Evolutionary conservation across 176 grass and related monocot species (phyloP).

Genomic region (Elymus sibiricus): DNA sequence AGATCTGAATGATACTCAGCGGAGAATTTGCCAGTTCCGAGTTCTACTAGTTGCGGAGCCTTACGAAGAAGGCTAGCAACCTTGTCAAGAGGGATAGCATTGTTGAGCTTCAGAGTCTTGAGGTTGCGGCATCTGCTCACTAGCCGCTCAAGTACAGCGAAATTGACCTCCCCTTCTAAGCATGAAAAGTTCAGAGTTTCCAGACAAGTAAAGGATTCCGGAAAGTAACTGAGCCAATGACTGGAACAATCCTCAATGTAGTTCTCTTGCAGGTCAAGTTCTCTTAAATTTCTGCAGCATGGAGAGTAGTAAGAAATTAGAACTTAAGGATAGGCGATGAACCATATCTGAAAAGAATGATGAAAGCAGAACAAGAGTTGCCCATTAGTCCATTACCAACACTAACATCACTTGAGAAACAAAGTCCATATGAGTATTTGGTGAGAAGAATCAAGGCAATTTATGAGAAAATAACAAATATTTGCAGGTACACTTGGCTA

Average conservation of each 20-base stretch:
- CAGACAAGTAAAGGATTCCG: slow-evolving; percentile 60
- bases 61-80: slow-evolving; percentile 43
- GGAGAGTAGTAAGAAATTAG: slow-evolving; percentile 13
- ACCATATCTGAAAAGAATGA: background rate
- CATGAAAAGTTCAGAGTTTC: slow-evolving; percentile 67
- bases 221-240: slow-evolving; percentile 57
- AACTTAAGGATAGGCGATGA: background rate
- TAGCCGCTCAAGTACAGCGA: slow-evolving; percentile 49
- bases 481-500: slow-evolving; percentile 5
- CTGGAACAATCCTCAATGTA: slow-evolving; percentile 54
- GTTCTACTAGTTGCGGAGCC: slow-evolving; percentile 51
- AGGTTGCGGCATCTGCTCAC: slow-evolving; percentile 61
- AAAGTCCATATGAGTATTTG: background rate
- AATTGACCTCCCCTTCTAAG: slow-evolving; percentile 59
- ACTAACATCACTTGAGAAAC: background rate
- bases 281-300: slow-evolving; percentile 54
- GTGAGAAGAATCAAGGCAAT: background rate
- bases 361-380: background rate
- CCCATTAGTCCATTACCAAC: background rate
- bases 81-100: slow-evolving; percentile 60
- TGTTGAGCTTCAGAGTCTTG: slow-evolving; percentile 59
- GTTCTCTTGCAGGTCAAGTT: slow-evolving; percentile 63
- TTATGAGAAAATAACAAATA: background rate
- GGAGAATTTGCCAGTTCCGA: slow-evolving; percentile 50
- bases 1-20: slow-evolving; percentile 46